These are phyloP conservation scores for Trichoderma gamsii DNA, from an alignment of 495 filamentous ascomycete genomes.

Conservation along the genomic window DNA sequence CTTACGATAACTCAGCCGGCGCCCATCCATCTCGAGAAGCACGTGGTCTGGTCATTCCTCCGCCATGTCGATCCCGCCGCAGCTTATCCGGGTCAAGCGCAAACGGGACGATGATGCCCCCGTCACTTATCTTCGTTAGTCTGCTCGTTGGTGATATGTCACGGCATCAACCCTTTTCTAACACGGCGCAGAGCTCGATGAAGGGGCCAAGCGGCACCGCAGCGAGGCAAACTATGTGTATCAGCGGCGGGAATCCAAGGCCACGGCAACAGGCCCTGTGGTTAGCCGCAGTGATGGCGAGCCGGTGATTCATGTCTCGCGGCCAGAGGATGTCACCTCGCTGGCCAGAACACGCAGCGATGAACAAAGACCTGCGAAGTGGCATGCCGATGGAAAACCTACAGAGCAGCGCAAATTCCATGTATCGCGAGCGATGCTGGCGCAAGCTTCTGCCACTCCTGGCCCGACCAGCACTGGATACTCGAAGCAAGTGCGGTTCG, in stretches of 20 bases:
- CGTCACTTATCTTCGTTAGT: slow-evolving; percentile 47
- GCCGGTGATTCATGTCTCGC: slow-evolving; percentile 24
- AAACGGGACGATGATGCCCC: slow-evolving; percentile 47
- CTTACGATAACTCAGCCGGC: not conserved
- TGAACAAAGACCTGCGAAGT: not conserved
- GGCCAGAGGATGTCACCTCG: slow-evolving; percentile 13
- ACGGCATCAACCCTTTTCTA: not conserved
- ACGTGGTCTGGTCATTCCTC: not conserved
- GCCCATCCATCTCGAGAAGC: not conserved
- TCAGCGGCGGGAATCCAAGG: slow-evolving; percentile 30
- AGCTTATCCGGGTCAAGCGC: slow-evolving; percentile 49
- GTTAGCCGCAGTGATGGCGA: slow-evolving; percentile 5
- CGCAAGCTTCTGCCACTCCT: not conserved
- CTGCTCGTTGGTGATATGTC: not conserved
- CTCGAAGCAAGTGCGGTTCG: slow-evolving; percentile 33
- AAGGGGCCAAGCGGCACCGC: slow-evolving; percentile 37
- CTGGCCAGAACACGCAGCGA: not conserved
- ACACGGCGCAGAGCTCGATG: slow-evolving; percentile 13
- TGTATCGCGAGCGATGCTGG: slow-evolving; percentile 33
- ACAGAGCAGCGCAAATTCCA: slow-evolving; percentile 40
- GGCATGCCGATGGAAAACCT: slow-evolving; percentile 14
- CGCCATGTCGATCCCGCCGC: slow-evolving; percentile 46
- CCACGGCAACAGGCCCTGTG: not conserved
- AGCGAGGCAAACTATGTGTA: slow-evolving; percentile 37
- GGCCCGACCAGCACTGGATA: not conserved